phyloP scores from a whole-genome alignment of 352 stramenopile species.

The Blastocystis sp. region DNA sequence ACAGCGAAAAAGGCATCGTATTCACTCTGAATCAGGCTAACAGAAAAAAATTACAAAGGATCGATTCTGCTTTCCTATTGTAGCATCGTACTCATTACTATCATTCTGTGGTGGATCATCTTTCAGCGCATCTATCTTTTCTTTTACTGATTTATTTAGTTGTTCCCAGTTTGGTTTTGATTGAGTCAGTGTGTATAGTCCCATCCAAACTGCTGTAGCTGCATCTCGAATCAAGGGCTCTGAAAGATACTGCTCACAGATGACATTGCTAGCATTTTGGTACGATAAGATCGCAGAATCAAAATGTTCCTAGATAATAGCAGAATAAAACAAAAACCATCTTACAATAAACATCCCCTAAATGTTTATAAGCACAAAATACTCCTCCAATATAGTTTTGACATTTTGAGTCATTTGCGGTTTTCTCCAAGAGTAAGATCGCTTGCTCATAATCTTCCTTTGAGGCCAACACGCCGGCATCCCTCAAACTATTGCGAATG shows the following conservation, averaged over 20 bases:
- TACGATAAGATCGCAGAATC: background rate
- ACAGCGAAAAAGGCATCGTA: conserved; percentile 47
- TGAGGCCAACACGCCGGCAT: background rate
- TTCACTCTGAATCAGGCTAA: background rate
- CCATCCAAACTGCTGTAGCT: background rate
- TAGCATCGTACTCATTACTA: background rate
- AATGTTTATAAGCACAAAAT: conserved; percentile 2
- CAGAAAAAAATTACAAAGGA: background rate
- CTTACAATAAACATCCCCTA: conserved; percentile 36
- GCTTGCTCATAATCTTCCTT: background rate
- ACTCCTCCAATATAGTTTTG: background rate
- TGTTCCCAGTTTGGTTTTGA: background rate
- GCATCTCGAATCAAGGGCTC: background rate
- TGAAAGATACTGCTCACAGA: background rate
- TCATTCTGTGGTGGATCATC: background rate
- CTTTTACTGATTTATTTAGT: background rate
- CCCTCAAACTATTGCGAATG: background rate
- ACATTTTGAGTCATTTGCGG: background rate
- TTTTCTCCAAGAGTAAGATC: background rate
- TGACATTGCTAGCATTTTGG: background rate
- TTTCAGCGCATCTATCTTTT: background rate
- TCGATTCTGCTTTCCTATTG: background rate
- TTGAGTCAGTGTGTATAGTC: background rate
- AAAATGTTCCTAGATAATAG: background rate
- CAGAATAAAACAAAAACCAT: background rate